Evolutionary conservation across 805 yeast genomes (phyloP).

Genomic region (Lachancea nothofagi): DNA sequence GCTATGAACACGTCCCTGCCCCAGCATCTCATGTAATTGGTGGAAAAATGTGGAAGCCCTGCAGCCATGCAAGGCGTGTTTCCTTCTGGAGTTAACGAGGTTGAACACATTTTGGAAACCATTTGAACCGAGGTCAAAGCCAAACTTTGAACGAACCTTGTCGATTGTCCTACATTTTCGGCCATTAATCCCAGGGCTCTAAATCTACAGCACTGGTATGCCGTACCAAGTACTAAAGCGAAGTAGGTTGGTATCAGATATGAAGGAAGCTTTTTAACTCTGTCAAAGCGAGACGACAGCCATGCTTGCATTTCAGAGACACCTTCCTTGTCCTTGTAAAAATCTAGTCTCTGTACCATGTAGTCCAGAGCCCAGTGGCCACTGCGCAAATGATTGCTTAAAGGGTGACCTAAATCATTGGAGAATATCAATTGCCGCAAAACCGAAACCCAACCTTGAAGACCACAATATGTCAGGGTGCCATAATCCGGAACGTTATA

Average conservation of each 20-base stretch:
- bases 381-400: constrained; percentile 70
- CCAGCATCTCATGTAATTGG: constrained; percentile 95
- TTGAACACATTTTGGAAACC: constrained; percentile 66
- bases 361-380: constrained; percentile 91
- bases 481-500: constrained; percentile 76
- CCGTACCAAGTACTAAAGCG: constrained; percentile 72
- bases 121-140: constrained; percentile 82
- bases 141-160: constrained; percentile 71
- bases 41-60: constrained; percentile 90
- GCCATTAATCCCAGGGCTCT: constrained; percentile 58
- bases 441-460: constrained; percentile 86
- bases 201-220: constrained; percentile 75
- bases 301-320: constrained; percentile 57
- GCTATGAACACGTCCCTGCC: constrained; percentile 94
- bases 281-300: constrained; percentile 59
- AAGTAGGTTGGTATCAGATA: constrained; percentile 84
- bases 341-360: constrained; percentile 53
- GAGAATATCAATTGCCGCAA: constrained; percentile 54
- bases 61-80: constrained; percentile 82
- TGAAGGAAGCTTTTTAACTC: constrained; percentile 63
- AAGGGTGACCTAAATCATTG: constrained; percentile 79
- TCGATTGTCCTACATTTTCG: constrained; percentile 49
- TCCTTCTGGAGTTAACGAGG: constrained; percentile 65
- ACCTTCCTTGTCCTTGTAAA: constrained; percentile 45
- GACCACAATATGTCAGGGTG: constrained; percentile 73